Base-by-base conservation (phyloP, 106 monocot species). In the Iris macrosiphon region DNA sequence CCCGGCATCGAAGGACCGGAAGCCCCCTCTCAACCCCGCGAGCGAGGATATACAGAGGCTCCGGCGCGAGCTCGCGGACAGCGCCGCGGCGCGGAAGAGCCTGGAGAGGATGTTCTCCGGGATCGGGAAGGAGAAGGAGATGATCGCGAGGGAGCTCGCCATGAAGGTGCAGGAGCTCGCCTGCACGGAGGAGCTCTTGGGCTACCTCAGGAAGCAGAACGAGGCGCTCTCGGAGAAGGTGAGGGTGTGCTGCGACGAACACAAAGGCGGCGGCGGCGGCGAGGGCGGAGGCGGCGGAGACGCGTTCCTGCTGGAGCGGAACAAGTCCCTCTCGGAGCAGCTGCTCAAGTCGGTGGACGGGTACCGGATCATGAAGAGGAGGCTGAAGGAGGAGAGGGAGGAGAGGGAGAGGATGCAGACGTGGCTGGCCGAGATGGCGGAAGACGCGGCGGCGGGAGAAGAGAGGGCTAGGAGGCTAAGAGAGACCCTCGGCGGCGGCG, bases 51-150 rank as follows among this genome's bases (percentile, higher is more conserved):
- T 30, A 57, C 62, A 70, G 25, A 61, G 56, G 49, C 77, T 81
- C 10, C 62, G 61, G 9, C 57, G 74, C 5, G 71, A 80, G 60
- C 80, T 87, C 12, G 21, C 59, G 2, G 76, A 69, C 8, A 58
- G 31, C 63, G 19, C 62, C 35, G 62, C 73, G 2, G 80, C 80
- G 1, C 49, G 76, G 12, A 80, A 68, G 45, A 71, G 64, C 67
- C 74, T 87, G 2, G 80, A 87, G 48, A 71, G 16, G 49, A 87
- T 87, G 80, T 78, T 87, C 63, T 65, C 74, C 16, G 54, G 71
- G 44, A 33, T 81, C 0, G 67, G 71, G 12, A 69, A 57, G 54
- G 86, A 87, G 70, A 87, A 78, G 57, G 73, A 77, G 57, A 62
- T 81, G 37, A 87, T 87, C 29, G 71, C 70, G 3, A 28, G 30